Evolutionary conservation across 441 rosid species (phyloP).

Genomic region (Lepidium campestre): DNA sequence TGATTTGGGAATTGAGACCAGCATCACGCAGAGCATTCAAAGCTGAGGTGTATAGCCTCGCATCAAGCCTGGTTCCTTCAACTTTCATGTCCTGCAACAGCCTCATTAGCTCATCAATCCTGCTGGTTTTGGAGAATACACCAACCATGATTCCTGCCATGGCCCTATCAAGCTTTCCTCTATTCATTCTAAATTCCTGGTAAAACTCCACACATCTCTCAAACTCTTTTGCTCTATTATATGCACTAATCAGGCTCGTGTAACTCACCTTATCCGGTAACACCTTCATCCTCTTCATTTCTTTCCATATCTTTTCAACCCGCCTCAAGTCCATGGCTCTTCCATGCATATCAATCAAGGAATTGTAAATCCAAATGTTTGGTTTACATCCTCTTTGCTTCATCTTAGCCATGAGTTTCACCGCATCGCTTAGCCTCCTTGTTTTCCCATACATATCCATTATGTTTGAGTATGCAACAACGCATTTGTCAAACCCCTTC

Average conservation of each 20-base stretch:
- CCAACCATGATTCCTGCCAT: slow-evolving; percentile 86
- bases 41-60: slow-evolving; percentile 61
- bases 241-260: slow-evolving; percentile 62
- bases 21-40: slow-evolving; percentile 75
- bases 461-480: slow-evolving; percentile 77
- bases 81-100: slow-evolving; percentile 64
- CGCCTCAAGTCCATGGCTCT: slow-evolving; percentile 55
- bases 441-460: slow-evolving; percentile 74
- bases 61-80: slow-evolving; percentile 55
- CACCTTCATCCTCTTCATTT: slow-evolving; percentile 66
- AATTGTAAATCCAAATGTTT: slow-evolving; percentile 81
- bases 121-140: slow-evolving; percentile 65
- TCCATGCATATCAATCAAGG: slow-evolving; percentile 79
- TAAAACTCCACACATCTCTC: slow-evolving; percentile 55
- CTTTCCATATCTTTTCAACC: slow-evolving; percentile 81
- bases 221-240: slow-evolving; percentile 54
- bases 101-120: slow-evolving; percentile 62
- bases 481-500: slow-evolving; percentile 68
- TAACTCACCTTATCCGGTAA: slow-evolving; percentile 71
- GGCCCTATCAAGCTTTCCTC: slow-evolving; percentile 57
- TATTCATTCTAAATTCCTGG: slow-evolving; percentile 49
- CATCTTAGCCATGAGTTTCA: slow-evolving; percentile 70
- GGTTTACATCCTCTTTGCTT: slow-evolving; percentile 68
- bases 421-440: slow-evolving; percentile 56
- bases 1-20: slow-evolving; percentile 52